These are phyloP conservation scores for Pseudozyma sp. DNA, from an alignment of 1,284 basidiomycete species.

Conservation along the genomic window DNA sequence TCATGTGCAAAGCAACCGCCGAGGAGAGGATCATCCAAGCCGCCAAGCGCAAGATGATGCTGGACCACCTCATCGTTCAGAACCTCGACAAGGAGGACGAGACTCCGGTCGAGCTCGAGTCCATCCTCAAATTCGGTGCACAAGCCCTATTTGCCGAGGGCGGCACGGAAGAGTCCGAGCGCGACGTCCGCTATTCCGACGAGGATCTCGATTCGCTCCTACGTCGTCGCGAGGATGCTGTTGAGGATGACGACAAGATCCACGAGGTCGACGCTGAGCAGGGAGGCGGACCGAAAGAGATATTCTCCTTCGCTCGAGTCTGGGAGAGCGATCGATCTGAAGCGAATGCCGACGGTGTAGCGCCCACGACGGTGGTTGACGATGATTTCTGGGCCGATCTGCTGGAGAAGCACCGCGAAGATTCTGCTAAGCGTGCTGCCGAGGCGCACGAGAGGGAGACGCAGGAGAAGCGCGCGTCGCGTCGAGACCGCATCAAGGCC, in stretches of 20 bases:
- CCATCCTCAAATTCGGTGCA: conserved; percentile 68
- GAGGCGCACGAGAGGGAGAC: conserved; percentile 24
- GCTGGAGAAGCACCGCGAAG: conserved; percentile 61
- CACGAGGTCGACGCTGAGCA: conserved; percentile 1
- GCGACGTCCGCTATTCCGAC: conserved; percentile 64
- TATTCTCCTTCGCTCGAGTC: conserved; percentile 67
- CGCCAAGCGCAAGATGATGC: conserved; percentile 66
- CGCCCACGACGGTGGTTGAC: conserved; percentile 58
- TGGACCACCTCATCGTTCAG: conserved; percentile 69
- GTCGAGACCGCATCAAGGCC: conserved; percentile 39
- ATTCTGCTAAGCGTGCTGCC: conserved; percentile 27
- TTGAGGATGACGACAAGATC: conserved; percentile 45
- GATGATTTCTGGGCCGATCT: conserved; percentile 64
- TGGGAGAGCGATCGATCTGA: conserved; percentile 60
- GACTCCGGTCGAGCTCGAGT: conserved; percentile 61
- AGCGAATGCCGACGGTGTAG: conserved; percentile 23
- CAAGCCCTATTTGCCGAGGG: conserved; percentile 67
- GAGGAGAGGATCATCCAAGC: conserved; percentile 68
- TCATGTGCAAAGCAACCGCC: conserved; percentile 69
- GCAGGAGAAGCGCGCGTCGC: conserved; percentile 28
- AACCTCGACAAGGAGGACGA: conserved; percentile 57
- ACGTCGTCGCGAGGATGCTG: conserved; percentile 53
- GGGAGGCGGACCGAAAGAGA: conserved; percentile 34
- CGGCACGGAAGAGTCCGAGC: conserved; percentile 58
- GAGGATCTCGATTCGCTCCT: conserved; percentile 67